Base-by-base conservation (phyloP, 2,329 filamentous ascomycete species). In the Scedosporium boydii region DNA sequence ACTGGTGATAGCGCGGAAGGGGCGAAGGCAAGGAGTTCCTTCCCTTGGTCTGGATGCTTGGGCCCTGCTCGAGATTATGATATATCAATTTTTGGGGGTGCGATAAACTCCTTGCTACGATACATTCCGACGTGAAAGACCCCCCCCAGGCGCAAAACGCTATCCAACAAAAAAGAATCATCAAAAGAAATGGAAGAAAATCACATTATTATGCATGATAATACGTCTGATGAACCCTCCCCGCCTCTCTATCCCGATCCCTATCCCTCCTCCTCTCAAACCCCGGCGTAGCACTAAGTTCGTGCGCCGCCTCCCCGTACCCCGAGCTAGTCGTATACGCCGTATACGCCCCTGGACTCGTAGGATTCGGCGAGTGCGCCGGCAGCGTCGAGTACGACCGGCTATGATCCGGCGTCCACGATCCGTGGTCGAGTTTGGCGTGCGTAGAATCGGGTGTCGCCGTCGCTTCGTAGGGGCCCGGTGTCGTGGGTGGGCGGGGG, bases 171-270 rank as follows among this genome's bases (percentile, higher is more conserved):
- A 7, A 55, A 23, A 55, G 27, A 29, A 55, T 21, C 18, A 27
- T 4, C 6, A 55, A 14, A 16, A 26, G 29, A 55, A 55, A 53
- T 7, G 51, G 18, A 26, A 55, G 12, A 27, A 55, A 27, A 48
- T 18, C 16, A 27, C 12, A 18, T 23, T 23, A 55, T 48, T 46
- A 59, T 44, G 58, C 38, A 59, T 59, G 58, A 26, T 59, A 59
- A 59, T 44, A 59, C 23, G 58, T 59, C 58, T 59, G 14, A 18
- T 59, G 58, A 12, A 48, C 18, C 58, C 55, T 58, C 55, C 4
- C 12, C 27, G 26, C 12, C 55, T 58, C 55, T 12, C 55, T 18
- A 38, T 34, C 44, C 44, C 44, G 18, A n/a, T 12, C 46, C 46
- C 46, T 5, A 3, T 23, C 55, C 55, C 26, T n/a, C 55, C 27